Percentiles rank a stretch among this genome's conserved stretches.
Evolutionary conservation across 345 rosid species (phyloP).

Genomic region (Gossypium turneri): DNA sequence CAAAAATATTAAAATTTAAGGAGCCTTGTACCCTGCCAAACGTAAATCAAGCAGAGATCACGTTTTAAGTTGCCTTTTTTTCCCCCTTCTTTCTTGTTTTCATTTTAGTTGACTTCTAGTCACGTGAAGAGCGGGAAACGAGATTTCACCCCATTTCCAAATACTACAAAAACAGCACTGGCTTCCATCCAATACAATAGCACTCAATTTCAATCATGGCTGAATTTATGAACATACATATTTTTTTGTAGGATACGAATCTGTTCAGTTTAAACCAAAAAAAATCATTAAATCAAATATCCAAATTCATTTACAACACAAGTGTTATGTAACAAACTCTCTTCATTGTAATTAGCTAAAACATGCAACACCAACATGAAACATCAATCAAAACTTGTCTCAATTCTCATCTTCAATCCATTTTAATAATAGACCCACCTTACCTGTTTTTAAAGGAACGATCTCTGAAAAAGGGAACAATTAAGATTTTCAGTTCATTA

Average conservation of each 20-base stretch:
- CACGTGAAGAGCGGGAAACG: background rate
- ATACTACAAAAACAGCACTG: background rate
- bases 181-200: background rate
- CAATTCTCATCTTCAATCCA: background rate
- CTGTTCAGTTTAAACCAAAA: background rate
- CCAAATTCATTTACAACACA: background rate
- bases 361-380: background rate
- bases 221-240: background rate
- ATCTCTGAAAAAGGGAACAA: too few relatives aligned
- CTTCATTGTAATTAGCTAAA: background rate
- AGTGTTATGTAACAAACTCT: background rate
- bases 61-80: too few relatives aligned
- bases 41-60: too few relatives aligned
- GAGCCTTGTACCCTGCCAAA: too few relatives aligned
- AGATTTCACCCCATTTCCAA: background rate
- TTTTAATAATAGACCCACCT: background rate
- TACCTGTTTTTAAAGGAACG: too few relatives aligned
- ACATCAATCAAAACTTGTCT: background rate
- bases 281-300: background rate
- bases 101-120: background rate
- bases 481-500: background rate
- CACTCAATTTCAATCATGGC: background rate
- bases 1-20: too few relatives aligned
- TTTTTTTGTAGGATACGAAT: background rate
- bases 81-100: too few relatives aligned